Percentiles rank a stretch among this genome's conserved stretches.
Evolutionary conservation across 495 filamentous ascomycete species (phyloP).

Genomic region (Achaetomiella virescens): DNA sequence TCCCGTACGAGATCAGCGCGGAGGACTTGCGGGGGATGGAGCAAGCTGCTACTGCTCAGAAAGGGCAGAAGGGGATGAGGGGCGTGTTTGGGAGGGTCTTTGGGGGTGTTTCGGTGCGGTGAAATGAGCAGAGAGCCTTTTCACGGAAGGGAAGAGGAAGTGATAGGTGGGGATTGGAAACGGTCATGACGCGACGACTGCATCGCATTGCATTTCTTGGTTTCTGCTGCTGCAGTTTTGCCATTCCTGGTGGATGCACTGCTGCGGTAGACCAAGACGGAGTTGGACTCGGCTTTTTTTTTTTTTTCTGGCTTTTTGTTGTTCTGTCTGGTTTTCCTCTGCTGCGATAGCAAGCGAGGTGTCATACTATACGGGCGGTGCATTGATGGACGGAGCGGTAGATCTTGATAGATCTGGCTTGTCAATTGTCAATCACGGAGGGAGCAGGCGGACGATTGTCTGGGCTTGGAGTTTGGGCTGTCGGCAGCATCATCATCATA

Average conservation of each 20-base stretch:
- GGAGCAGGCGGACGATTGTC: too few relatives aligned
- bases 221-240: neutral
- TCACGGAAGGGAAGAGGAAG: neutral
- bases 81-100: conserved; percentile 40
- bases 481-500: too few relatives aligned
- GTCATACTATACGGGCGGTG: too few relatives aligned
- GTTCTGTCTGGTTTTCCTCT: too few relatives aligned
- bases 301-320: neutral
- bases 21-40: conserved; percentile 38
- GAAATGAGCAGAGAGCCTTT: neutral
- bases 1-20: conserved; percentile 44
- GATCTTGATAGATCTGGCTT: too few relatives aligned
- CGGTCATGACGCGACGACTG: too few relatives aligned
- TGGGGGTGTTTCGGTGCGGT: conserved; percentile 19
- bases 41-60: too few relatives aligned
- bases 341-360: too few relatives aligned
- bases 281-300: neutral
- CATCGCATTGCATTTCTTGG: neutral
- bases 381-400: too few relatives aligned
- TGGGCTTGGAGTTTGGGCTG: too few relatives aligned
- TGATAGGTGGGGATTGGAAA: neutral
- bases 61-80: conserved; percentile 35
- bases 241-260: neutral
- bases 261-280: neutral
- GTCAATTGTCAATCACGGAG: too few relatives aligned